phyloP scores from a whole-genome alignment of 2,329 filamentous ascomycete species.

The Penicillium sp. region DNA sequence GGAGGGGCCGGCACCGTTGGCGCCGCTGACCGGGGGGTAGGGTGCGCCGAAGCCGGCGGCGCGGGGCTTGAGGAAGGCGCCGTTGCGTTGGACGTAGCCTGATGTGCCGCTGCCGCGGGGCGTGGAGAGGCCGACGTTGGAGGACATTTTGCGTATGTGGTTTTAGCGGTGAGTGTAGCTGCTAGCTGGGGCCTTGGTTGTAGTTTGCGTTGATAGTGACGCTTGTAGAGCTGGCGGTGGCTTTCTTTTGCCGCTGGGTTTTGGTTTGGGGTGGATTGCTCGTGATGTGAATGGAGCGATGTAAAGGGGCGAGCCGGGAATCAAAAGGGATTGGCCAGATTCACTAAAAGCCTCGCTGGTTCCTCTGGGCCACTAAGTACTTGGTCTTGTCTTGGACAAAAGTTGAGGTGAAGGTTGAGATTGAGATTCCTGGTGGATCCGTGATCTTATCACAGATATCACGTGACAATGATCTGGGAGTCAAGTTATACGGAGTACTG shows the following conservation, averaged over 20 bases:
- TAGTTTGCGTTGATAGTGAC: background rate
- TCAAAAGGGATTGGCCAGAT: background rate
- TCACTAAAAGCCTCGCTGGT: background rate
- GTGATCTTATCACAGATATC: background rate
- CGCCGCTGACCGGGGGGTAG: conserved; percentile 57
- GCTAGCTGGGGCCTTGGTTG: background rate
- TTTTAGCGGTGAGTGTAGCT: background rate
- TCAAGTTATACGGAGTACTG: too few relatives aligned
- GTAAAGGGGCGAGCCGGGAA: background rate
- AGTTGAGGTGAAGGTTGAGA: background rate
- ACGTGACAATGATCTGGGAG: background rate
- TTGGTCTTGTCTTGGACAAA: background rate
- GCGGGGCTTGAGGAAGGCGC: conserved; percentile 82
- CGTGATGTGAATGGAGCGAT: background rate
- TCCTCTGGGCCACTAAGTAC: background rate
- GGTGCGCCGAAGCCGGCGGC: conserved; percentile 69
- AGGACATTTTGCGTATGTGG: conserved; percentile 67
- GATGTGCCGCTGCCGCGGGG: conserved; percentile 94
- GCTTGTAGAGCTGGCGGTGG: background rate
- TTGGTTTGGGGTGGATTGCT: background rate
- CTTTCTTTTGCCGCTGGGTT: background rate
- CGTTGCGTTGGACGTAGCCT: conserved; percentile 95
- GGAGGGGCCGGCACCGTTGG: conserved; percentile 54
- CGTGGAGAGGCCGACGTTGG: conserved; percentile 94
- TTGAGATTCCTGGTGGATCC: background rate